phyloP scores from a whole-genome alignment of 768 basidiomycete species.

The Exidia glandulosa region DNA sequence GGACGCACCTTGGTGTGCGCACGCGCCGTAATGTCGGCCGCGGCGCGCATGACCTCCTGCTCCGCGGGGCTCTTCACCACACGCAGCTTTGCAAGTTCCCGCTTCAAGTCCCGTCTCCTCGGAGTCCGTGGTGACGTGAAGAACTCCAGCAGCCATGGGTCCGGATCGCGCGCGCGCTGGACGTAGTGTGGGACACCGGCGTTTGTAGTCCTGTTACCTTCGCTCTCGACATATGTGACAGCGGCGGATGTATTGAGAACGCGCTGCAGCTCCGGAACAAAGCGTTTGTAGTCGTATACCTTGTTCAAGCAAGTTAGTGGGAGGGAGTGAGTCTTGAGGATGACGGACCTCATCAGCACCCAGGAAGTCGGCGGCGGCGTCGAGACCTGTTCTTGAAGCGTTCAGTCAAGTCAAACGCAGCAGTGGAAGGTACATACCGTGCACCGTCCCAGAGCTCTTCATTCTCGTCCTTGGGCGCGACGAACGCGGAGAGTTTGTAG shows the following conservation, averaged over 20 bases:
- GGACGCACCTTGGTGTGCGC: conserved; percentile 69
- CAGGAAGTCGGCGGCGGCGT: conserved; percentile 57
- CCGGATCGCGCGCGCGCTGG: conserved; percentile 40
- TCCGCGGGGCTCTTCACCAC: conserved; percentile 74
- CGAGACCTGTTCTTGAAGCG: conserved; percentile 45
- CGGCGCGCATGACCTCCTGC: conserved; percentile 64
- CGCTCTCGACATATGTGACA: too few relatives aligned
- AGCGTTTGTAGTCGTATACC: conserved; percentile 40
- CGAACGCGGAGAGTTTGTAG: conserved; percentile 82
- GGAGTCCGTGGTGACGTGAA: conserved; percentile 24
- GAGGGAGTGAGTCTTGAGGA: conserved; percentile 14
- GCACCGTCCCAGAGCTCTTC: conserved; percentile 94
- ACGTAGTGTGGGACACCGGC: too few relatives aligned
- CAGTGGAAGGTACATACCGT: conserved; percentile 25
- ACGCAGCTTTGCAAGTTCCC: conserved; percentile 60
- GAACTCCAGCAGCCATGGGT: neutral
- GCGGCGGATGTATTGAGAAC: too few relatives aligned
- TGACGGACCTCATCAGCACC: conserved; percentile 53
- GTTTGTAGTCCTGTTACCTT: too few relatives aligned
- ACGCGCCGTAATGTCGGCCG: conserved; percentile 77
- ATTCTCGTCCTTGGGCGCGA: conserved; percentile 54
- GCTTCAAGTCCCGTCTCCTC: conserved; percentile 45
- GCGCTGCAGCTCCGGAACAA: too few relatives aligned
- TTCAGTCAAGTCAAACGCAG: neutral
- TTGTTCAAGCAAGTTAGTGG: conserved; percentile 22